Conservation (phyloP, 148 eudicot genomes). For the Selenicereus undatus region DNA sequence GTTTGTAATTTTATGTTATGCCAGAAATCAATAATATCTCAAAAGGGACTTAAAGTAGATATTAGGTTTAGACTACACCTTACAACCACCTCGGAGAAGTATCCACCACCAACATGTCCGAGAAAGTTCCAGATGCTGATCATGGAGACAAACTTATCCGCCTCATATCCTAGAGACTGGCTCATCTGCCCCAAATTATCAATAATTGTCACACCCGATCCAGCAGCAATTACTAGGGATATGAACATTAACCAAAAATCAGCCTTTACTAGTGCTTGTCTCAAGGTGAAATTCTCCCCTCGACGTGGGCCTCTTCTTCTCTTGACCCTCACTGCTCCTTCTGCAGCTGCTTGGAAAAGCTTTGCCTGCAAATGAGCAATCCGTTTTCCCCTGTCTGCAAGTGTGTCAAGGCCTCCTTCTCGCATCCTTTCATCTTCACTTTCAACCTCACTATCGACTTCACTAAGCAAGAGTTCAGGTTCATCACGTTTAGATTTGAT, state of each 20-base stretch:
- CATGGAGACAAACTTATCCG: constrained; percentile 53
- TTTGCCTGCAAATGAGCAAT: constrained; percentile 53
- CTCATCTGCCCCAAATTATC: constrained; percentile 68
- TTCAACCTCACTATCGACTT: constrained; percentile 40
- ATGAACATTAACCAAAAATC: constrained; percentile 82
- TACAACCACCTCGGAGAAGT: constrained; percentile 56
- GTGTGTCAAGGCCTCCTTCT: constrained; percentile 10
- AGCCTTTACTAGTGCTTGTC: constrained; percentile 46
- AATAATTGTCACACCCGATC: constrained; percentile 54
- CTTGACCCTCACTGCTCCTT: constrained; percentile 53
- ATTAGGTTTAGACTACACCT: constrained; percentile 42
- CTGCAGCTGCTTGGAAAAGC: constrained; percentile 60
- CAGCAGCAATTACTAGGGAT: constrained; percentile 53
- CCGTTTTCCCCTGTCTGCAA: constrained; percentile 31
- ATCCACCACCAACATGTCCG: constrained; percentile 72
- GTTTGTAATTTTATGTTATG: not conserved
- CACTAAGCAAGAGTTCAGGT: constrained; percentile 46
- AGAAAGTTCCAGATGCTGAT: constrained; percentile 71
- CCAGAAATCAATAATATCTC: constrained; percentile 4
- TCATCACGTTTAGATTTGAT: constrained; percentile 16
- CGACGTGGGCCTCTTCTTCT: constrained; percentile 43
- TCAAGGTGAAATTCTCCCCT: constrained; percentile 55
- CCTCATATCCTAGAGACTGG: constrained; percentile 45
- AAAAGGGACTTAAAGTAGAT: constrained; percentile 38
- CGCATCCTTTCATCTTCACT: constrained; percentile 42